phyloP scores from a whole-genome alignment of 129 eudicot genomes.

The Saussurea involucrata region DNA sequence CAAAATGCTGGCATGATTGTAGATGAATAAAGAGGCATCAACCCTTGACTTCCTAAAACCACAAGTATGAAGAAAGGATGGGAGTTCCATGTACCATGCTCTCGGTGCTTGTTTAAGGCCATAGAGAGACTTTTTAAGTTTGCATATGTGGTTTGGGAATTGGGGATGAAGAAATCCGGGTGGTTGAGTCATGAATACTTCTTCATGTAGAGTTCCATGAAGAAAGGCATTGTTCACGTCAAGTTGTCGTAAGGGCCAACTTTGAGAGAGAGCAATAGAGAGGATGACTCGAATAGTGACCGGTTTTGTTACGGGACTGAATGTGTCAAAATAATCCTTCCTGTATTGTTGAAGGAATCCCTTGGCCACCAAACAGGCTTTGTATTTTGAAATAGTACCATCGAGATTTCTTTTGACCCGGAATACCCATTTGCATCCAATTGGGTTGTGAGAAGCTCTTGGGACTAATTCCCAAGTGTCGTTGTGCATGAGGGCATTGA shows the following conservation, averaged over 20 bases:
- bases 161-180: not conserved
- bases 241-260: not conserved
- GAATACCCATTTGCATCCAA: slow-evolving; percentile 3
- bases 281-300: not conserved
- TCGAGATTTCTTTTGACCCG: not conserved
- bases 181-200: not conserved
- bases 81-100: not conserved
- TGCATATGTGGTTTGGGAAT: not conserved
- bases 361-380: not conserved
- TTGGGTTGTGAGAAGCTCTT: too few species aligned
- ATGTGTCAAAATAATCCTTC: not conserved
- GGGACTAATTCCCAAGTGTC: not conserved
- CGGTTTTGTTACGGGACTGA: not conserved
- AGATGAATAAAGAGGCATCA: not conserved
- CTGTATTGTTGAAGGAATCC: not conserved
- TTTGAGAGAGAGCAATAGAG: not conserved
- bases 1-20: too few species aligned
- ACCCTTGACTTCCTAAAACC: not conserved
- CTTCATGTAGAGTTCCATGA: not conserved
- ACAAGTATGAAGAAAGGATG: not conserved
- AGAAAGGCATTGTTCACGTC: slow-evolving; percentile 3
- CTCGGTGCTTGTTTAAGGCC: not conserved
- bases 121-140: not conserved
- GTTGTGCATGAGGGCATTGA: not conserved
- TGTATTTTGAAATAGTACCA: not conserved